Evolutionary conservation across 805 yeast species (phyloP), one percentile per base, ranked within the genome.

Genomic region (Saccharomyces jurei): DNA sequence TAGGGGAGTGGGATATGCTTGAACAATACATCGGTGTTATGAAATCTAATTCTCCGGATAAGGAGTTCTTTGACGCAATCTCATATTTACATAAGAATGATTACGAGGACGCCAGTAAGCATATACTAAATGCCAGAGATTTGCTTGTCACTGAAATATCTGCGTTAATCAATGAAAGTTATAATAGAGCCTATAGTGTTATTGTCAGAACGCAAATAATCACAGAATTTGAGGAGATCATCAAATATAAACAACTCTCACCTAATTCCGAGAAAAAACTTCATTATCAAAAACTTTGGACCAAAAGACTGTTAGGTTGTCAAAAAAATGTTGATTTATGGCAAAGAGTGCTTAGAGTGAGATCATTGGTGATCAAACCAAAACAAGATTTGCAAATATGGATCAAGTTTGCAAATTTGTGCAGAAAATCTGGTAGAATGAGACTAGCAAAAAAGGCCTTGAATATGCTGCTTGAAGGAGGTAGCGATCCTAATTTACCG

Each of bases 301-400:
- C 87, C 64, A 86, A 87, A 51, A 79, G 98, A 63, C 74, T 92
- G 50, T 74, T 88, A 57, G 97, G 97, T 1, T 89, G 97, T 67
- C 97, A 92, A 72, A 79, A 92, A 62, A 92, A 90, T 71, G 97
- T 92, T 53, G 98, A 92, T 71, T 88, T 90, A 28, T 92, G 98
- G 98, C 97, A 92, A 69, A 77, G 98, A 66, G 86, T 90, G 82
- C 77, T 92, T 54, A 89, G 89, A 68, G 96, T 92, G 1, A 77
- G 97, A 55, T 90, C 97, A 0, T 75, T 92, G 53, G 97, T 92
- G n/a, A 87, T 92, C 51, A 84, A 85, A 57, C 98, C 98, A 1
- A 88, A 90, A 60, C 95, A 91, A 63, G 97, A 92, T 68, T 87
- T 92, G 96, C 92, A 87, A 51, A 89, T 90, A 82, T 89, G 97